Evolutionary conservation across 148 eudicot genomes (phyloP).

Genomic region (Camellia sinensis): DNA sequence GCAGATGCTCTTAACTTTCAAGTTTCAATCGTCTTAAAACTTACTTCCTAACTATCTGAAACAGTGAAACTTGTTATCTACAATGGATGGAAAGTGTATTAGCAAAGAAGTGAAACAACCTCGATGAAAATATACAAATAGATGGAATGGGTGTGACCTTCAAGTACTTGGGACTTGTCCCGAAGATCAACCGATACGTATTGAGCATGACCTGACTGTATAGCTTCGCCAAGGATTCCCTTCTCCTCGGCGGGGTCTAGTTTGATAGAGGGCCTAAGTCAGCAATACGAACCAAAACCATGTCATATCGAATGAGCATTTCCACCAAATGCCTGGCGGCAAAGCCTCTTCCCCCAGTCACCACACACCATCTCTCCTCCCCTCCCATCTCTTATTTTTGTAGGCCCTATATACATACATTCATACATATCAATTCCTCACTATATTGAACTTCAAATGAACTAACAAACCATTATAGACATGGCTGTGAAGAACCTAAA

Average conservation of each 20-base stretch:
- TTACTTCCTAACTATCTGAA: background rate
- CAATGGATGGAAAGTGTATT: background rate
- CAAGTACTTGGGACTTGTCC: constrained; percentile 63
- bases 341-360: constrained; percentile 86
- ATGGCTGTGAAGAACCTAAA: background rate
- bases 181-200: constrained; percentile 71
- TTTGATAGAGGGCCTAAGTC: constrained; percentile 50
- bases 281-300: constrained; percentile 58
- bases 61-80: background rate
- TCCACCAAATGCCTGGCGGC: constrained; percentile 81
- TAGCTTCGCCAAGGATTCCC: constrained; percentile 61
- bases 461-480: background rate
- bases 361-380: constrained; percentile 75
- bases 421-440: background rate
- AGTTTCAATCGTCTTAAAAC: no score
- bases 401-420: background rate
- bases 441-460: background rate
- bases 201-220: constrained; percentile 53
- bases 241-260: constrained; percentile 62
- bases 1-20: no score
- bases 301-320: constrained; percentile 62
- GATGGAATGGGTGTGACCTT: constrained; percentile 33
- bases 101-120: background rate
- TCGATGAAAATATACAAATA: background rate
- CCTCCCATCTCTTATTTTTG: constrained; percentile 11